These are phyloP conservation scores for Arachis monticola DNA, from an alignment of 331 rosid species.

Conservation along the genomic window DNA sequence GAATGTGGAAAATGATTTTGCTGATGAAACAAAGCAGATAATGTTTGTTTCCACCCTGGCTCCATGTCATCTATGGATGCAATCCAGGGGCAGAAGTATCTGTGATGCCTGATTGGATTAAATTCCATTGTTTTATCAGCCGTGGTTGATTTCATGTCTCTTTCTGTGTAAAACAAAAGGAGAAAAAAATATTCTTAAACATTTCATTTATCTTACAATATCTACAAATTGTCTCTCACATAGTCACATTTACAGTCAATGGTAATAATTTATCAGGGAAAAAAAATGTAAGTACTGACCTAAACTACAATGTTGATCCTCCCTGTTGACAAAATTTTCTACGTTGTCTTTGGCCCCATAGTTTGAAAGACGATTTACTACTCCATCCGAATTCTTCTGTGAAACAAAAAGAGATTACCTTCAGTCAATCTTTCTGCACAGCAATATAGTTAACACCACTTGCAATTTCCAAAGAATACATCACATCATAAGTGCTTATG, in stretches of 20 bases:
- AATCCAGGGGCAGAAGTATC: constrained; percentile 97
- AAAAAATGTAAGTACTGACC: constrained; percentile 52
- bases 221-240: constrained; percentile 15
- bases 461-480: constrained; percentile 38
- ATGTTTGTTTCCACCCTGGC: constrained; percentile 93
- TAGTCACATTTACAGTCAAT: not conserved
- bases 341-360: constrained; percentile 37
- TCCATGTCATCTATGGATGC: constrained; percentile 55
- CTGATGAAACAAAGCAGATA: constrained; percentile 69
- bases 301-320: constrained; percentile 39
- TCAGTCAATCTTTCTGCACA: constrained; percentile 47
- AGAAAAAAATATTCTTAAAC: constrained; percentile 30
- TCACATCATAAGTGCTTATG: constrained; percentile 34
- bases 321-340: constrained; percentile 38
- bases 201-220: constrained; percentile 10
- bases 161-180: constrained; percentile 51
- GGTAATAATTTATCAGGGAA: constrained; percentile 29
- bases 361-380: constrained; percentile 27
- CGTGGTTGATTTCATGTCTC: constrained; percentile 42
- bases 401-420: constrained; percentile 40
- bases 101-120: constrained; percentile 92
- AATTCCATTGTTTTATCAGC: constrained; percentile 64
- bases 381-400: constrained; percentile 37
- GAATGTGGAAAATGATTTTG: constrained; percentile 47
- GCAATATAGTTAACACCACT: constrained; percentile 30